Evolutionary conservation across 2,329 filamentous ascomycete genomes (phyloP).

Genomic region (Alternaria dauci): DNA sequence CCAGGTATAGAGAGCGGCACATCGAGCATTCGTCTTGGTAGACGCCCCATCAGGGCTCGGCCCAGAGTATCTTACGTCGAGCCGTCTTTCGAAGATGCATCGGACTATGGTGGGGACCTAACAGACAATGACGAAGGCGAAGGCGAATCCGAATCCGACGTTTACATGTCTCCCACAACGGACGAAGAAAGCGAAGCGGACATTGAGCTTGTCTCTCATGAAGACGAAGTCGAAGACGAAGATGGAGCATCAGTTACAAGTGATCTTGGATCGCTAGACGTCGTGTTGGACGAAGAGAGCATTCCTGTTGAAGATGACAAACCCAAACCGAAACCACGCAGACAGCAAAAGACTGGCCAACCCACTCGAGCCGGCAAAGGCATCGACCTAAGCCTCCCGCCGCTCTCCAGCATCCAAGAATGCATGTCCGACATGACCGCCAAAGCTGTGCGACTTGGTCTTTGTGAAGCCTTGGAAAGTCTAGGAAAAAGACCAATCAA

Average conservation of each 20-base stretch:
- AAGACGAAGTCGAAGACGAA: neutral
- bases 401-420: constrained; percentile 56
- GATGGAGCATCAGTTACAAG: neutral
- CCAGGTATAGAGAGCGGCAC: neutral
- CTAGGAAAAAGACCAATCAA: constrained; percentile 54
- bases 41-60: constrained; percentile 18
- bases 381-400: constrained; percentile 53
- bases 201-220: neutral
- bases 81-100: constrained; percentile 1
- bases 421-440: constrained; percentile 61
- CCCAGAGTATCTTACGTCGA: constrained; percentile 27
- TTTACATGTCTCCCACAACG: neutral
- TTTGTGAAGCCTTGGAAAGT: constrained; percentile 48
- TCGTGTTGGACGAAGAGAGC: neutral
- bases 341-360: neutral
- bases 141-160: constrained; percentile 14
- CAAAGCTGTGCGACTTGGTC: constrained; percentile 45
- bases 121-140: constrained; percentile 8
- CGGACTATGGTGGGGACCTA: constrained; percentile 11
- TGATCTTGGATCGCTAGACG: neutral
- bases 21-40: neutral
- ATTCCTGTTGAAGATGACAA: constrained; percentile 7
- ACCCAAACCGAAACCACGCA: neutral
- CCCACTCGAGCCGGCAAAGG: constrained; percentile 19
- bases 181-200: constrained; percentile 9